These are phyloP conservation scores for Aspergillus novoparasiticus DNA, from an alignment of 2,329 filamentous ascomycete species.

Conservation along the genomic window DNA sequence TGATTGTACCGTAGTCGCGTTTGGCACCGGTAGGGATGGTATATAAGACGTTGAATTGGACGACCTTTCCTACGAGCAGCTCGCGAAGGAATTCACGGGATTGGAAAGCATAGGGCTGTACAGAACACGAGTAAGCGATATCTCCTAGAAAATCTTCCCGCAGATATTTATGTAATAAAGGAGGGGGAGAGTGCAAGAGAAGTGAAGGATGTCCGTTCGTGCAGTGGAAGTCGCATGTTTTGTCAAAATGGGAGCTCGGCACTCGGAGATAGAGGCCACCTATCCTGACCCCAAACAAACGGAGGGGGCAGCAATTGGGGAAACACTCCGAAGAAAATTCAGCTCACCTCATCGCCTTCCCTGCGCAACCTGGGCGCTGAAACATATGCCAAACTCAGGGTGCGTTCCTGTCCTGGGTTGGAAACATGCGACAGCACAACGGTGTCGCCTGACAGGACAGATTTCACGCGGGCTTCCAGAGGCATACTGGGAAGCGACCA, in stretches of 20 bases:
- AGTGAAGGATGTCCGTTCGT: not conserved
- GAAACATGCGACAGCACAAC: constrained; percentile 79
- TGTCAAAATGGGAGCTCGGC: constrained; percentile 1
- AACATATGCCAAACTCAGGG: constrained; percentile 88
- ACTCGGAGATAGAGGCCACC: constrained; percentile 20
- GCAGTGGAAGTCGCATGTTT: constrained; percentile 1
- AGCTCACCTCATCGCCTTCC: constrained; percentile 78
- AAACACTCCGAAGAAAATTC: constrained; percentile 5
- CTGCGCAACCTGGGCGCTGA: constrained; percentile 82
- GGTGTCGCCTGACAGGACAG: constrained; percentile 90
- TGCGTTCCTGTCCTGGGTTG: constrained; percentile 81
- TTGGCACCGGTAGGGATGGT: constrained; percentile 76
- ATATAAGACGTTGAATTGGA: constrained; percentile 85
- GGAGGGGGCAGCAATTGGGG: not conserved
- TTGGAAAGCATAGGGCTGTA: constrained; percentile 79
- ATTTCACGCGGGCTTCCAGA: constrained; percentile 77
- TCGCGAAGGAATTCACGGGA: constrained; percentile 91
- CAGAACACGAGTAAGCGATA: constrained; percentile 10
- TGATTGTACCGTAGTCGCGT: constrained; percentile 83
- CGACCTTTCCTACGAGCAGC: constrained; percentile 78
- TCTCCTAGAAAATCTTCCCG: not conserved
- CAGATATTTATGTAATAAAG: not conserved
- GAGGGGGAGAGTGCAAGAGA: not conserved
- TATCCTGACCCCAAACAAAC: constrained; percentile 11
- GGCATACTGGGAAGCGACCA: constrained; percentile 35